These are phyloP conservation scores for Juglanconis oblonga DNA, from an alignment of 2,329 filamentous ascomycete genomes.

Conservation along the genomic window DNA sequence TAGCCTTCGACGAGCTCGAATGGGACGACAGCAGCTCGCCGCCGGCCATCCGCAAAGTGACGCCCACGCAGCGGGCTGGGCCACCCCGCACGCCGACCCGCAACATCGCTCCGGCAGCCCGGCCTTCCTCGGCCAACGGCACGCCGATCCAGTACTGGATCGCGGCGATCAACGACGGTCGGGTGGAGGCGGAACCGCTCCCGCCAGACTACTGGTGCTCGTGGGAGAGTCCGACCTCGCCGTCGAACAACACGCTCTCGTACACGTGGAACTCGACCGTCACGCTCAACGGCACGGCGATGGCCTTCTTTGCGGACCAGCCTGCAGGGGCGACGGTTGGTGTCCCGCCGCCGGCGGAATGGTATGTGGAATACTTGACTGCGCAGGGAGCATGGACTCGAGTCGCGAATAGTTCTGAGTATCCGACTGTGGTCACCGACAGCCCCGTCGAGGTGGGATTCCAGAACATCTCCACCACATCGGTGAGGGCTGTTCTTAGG, in stretches of 20 bases:
- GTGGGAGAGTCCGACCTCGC: conserved; percentile 30
- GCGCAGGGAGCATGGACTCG: conserved; percentile 22
- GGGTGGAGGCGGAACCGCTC: conserved; percentile 29
- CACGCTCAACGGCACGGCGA: conserved; percentile 27
- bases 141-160: conserved; percentile 38
- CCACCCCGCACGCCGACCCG: conserved; percentile 26
- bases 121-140: conserved; percentile 22
- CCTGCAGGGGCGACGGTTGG: conserved; percentile 28
- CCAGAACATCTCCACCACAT: conserved; percentile 24
- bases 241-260: conserved; percentile 27
- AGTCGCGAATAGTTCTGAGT: conserved; percentile 22
- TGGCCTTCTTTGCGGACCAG: conserved; percentile 31
- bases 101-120: conserved; percentile 30
- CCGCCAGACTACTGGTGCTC: conserved; percentile 37
- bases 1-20: conserved; percentile 32
- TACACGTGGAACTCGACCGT: conserved; percentile 30
- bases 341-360: conserved; percentile 28
- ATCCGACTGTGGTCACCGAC: conserved; percentile 26
- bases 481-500: conserved; percentile 22
- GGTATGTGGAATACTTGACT: conserved; percentile 26
- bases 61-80: conserved; percentile 27
- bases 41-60: conserved; percentile 27
- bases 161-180: conserved; percentile 30
- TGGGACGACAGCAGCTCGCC: conserved; percentile 30
- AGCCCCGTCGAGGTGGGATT: conserved; percentile 28